phyloP scores from a whole-genome alignment of 345 rosid species.

The Camelina neglecta region DNA sequence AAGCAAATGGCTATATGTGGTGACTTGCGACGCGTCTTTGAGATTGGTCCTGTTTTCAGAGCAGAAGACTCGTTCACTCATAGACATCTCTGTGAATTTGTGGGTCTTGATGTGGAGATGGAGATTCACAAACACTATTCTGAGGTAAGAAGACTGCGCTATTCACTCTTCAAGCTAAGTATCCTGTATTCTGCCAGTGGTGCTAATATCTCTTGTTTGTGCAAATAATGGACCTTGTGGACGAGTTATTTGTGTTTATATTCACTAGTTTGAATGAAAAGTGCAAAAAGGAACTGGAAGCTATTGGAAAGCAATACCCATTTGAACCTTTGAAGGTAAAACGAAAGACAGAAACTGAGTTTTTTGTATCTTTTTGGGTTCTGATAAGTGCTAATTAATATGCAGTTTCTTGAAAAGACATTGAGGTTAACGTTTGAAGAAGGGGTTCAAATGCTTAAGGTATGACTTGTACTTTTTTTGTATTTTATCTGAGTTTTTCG shows the following conservation, averaged over 20 bases:
- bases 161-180: neutral
- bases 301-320: slow-evolving; percentile 70
- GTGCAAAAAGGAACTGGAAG: slow-evolving; percentile 74
- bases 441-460: slow-evolving; percentile 90
- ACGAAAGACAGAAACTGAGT: neutral
- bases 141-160: slow-evolving; percentile 4
- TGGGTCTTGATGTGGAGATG: slow-evolving; percentile 85
- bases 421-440: slow-evolving; percentile 74
- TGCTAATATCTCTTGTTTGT: neutral
- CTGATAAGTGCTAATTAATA: slow-evolving; percentile 24
- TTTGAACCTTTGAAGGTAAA: slow-evolving; percentile 82
- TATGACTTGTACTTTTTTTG: slow-evolving; percentile 33
- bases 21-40: slow-evolving; percentile 72
- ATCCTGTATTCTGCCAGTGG: neutral
- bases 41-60: slow-evolving; percentile 82
- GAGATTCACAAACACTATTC: slow-evolving; percentile 67
- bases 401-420: slow-evolving; percentile 77
- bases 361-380: neutral
- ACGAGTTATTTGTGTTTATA: slow-evolving; percentile 59
- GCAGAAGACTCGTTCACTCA: slow-evolving; percentile 84
- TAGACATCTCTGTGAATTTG: slow-evolving; percentile 75
- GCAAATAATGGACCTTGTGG: slow-evolving; percentile 81
- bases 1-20: slow-evolving; percentile 79
- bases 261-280: slow-evolving; percentile 65
- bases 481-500: neutral